A percentile compares a stretch with the other conserved stretches of the same genome.
Conservation (phyloP, 73 alveolate species). For the Paramecium sexaurelia region DNA sequence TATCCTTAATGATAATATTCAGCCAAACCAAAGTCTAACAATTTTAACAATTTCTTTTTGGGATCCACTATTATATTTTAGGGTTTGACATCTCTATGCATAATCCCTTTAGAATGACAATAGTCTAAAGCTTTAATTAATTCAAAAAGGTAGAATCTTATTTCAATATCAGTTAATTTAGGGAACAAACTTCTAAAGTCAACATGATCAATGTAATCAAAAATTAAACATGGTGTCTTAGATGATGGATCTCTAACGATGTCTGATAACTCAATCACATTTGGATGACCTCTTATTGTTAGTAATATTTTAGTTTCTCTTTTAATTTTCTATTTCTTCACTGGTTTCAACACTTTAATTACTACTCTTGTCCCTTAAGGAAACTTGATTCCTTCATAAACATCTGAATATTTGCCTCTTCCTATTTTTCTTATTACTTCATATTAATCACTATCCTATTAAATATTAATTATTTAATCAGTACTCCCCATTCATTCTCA, state of each 20-base stretch:
- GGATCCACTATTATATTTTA: conserved; percentile 97
- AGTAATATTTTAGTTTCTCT: conserved; percentile 92
- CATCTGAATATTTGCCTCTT: conserved; percentile 98
- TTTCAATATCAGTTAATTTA: conserved; percentile 83
- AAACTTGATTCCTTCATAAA: conserved; percentile 92
- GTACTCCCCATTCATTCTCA: conserved; percentile 81
- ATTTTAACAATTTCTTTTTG: conserved; percentile 83
- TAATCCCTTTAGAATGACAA: conserved; percentile 96
- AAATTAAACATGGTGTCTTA: conserved; percentile 85
- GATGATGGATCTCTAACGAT: conserved; percentile 90
- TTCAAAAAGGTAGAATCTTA: conserved; percentile 82
- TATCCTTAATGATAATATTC: conserved; percentile 94
- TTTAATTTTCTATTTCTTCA: conserved; percentile 93
- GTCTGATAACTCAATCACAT: conserved; percentile 80
- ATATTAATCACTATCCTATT: conserved; percentile 85
- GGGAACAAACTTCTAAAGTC: conserved; percentile 81
- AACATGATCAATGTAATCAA: conserved; percentile 79
- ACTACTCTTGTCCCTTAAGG: conserved; percentile 87
- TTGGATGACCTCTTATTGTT: conserved; percentile 87
- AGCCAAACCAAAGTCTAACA: conserved; percentile 99
- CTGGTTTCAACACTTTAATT: conserved; percentile 96
- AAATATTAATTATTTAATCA: background rate
- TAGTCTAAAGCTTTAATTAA: conserved; percentile 89
- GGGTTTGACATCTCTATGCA: conserved; percentile 98
- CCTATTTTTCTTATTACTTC: conserved; percentile 96